These are phyloP conservation scores for Candida nemodendra DNA, from an alignment of 805 yeast genomes.

Conservation along the genomic window DNA sequence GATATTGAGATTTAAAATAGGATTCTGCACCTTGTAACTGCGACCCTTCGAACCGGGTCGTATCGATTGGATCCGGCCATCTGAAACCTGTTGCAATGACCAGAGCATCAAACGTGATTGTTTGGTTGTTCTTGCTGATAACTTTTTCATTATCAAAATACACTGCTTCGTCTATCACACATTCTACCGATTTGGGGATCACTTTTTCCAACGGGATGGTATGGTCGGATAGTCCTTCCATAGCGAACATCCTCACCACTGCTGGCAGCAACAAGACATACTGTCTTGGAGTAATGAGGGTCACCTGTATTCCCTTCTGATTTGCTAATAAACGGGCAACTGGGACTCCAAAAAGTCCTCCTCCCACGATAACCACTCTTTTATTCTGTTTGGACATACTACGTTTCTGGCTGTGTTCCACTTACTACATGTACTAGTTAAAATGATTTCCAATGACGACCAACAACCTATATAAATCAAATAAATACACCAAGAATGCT, in stretches of 20 bases:
- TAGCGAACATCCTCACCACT: not conserved
- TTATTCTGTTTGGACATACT: too few species aligned
- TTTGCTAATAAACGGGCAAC: not conserved
- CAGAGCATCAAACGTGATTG: not conserved
- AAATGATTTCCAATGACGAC: too few species aligned
- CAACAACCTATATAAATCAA: too few species aligned
- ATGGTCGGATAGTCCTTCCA: not conserved
- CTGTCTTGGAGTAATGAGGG: not conserved
- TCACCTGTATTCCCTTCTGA: not conserved
- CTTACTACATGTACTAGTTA: too few species aligned
- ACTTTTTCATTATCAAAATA: not conserved
- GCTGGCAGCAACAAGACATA: not conserved
- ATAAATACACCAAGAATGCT: too few species aligned
- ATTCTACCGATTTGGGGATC: not conserved
- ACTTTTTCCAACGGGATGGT: not conserved
- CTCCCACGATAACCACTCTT: not conserved
- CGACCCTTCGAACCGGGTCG: not conserved
- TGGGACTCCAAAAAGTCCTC: not conserved
- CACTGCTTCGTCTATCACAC: not conserved
- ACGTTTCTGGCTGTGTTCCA: too few species aligned
- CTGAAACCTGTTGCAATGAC: not conserved
- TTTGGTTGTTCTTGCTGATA: not conserved
- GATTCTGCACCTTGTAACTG: not conserved
- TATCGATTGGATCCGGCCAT: not conserved
- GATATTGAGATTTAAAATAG: not conserved